These are phyloP conservation scores for Talaromyces sp. DNA, from an alignment of 2,329 filamentous ascomycete genomes.

Conservation along the genomic window DNA sequence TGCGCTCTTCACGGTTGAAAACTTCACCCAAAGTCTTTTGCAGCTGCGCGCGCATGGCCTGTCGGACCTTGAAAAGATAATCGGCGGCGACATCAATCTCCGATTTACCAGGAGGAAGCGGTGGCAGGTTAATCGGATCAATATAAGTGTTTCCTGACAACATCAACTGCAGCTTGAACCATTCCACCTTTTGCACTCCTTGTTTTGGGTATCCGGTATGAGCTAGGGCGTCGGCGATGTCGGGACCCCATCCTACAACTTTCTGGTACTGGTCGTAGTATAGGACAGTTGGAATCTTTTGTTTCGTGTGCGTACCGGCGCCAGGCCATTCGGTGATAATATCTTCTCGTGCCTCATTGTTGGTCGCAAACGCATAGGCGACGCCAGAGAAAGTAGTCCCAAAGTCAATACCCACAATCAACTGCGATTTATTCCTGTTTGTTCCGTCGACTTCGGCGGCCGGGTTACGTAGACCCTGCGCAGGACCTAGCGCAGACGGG, in stretches of 20 bases:
- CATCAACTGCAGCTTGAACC: slow-evolving; percentile 99
- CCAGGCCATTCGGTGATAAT: slow-evolving; percentile 99
- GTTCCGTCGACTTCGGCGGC: slow-evolving; percentile 76
- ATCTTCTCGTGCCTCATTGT: slow-evolving; percentile 95
- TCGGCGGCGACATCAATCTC: slow-evolving; percentile 99
- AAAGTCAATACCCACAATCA: slow-evolving; percentile 99
- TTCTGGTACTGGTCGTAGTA: slow-evolving; percentile 99
- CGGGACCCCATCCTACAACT: slow-evolving; percentile 98
- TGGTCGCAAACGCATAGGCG: slow-evolving; percentile 88
- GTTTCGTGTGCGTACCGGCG: slow-evolving; percentile 94
- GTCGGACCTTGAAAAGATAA: slow-evolving; percentile 95
- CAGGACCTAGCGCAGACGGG: slow-evolving; percentile 30
- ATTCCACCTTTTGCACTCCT: slow-evolving; percentile 97
- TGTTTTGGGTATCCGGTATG: slow-evolving; percentile 97
- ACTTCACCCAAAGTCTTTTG: slow-evolving; percentile 97
- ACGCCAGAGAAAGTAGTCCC: slow-evolving; percentile 98
- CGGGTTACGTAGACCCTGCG: slow-evolving; percentile 32
- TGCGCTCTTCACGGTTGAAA: slow-evolving; percentile 95
- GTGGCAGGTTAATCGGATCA: slow-evolving; percentile 96
- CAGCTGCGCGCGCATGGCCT: slow-evolving; percentile 92
- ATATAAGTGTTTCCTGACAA: slow-evolving; percentile 98
- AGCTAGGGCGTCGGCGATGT: slow-evolving; percentile 94
- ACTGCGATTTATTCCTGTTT: slow-evolving; percentile 87
- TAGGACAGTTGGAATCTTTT: slow-evolving; percentile 99
- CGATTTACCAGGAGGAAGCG: slow-evolving; percentile 94